A percentile compares a stretch with the other conserved stretches of the same genome.
phyloP scores from a whole-genome alignment of 108 stramenopile genomes.

The Asterionellopsis glacialis region DNA sequence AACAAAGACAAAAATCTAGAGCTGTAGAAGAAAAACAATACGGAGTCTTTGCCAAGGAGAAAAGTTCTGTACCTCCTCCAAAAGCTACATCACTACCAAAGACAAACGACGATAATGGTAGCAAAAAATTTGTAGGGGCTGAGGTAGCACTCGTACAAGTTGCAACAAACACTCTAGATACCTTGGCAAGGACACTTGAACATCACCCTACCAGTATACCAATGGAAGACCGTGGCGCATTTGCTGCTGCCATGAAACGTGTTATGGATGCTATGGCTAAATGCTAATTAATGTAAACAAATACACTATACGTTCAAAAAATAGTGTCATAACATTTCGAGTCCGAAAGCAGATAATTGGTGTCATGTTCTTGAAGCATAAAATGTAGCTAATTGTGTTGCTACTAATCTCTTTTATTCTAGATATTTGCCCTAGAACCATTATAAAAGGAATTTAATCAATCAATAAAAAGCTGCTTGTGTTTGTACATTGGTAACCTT shows the following conservation, averaged over 20 bases:
- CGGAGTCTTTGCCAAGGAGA: slow-evolving; percentile 19
- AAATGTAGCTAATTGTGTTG: too few relatives aligned
- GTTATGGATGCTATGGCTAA: slow-evolving; percentile 36
- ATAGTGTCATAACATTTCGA: too few relatives aligned
- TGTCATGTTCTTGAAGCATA: too few relatives aligned
- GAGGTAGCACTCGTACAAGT: slow-evolving; percentile 24
- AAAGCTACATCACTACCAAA: background rate
- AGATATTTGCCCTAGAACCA: too few relatives aligned
- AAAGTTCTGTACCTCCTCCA: background rate
- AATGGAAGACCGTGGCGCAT: slow-evolving; percentile 23
- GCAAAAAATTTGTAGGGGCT: background rate
- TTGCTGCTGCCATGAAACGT: slow-evolving; percentile 28
- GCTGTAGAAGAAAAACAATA: slow-evolving; percentile 23
- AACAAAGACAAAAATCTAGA: slow-evolving; percentile 23
- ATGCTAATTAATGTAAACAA: too few relatives aligned
- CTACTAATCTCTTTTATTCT: too few relatives aligned
- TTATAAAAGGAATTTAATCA: slow-evolving; percentile 11
- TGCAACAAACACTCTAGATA: slow-evolving; percentile 32
- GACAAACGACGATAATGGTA: background rate
- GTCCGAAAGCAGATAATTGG: too few relatives aligned
- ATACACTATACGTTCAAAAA: too few relatives aligned
- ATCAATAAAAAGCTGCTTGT: slow-evolving; percentile 61
- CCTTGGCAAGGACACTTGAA: slow-evolving; percentile 19
- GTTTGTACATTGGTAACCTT: slow-evolving; percentile 54
- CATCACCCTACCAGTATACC: slow-evolving; percentile 5